Conservation (phyloP, 805 yeast species). For the Yarrowia sp. region DNA sequence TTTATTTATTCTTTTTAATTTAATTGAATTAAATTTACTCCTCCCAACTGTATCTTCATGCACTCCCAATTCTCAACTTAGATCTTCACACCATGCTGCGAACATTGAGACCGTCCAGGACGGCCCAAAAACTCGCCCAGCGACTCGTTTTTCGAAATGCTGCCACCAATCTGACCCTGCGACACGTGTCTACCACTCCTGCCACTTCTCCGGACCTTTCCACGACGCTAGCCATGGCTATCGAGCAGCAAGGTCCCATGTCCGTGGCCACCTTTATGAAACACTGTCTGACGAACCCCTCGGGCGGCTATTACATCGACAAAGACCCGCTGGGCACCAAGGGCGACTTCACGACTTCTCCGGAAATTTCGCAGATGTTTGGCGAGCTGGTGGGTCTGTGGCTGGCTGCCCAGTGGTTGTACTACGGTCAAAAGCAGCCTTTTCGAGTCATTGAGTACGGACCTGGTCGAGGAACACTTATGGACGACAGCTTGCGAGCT, state of each 20-base stretch:
- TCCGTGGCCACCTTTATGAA: conserved; percentile 72
- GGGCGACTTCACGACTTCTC: conserved; percentile 83
- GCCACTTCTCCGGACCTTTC: background rate
- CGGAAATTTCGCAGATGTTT: conserved; percentile 82
- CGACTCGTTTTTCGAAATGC: too few species aligned
- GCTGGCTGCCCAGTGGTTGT: conserved; percentile 51
- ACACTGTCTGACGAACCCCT: conserved; percentile 75
- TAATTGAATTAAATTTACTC: too few species aligned
- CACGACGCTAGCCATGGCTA: conserved; percentile 36
- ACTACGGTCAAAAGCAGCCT: conserved; percentile 50
- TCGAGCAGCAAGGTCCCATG: conserved; percentile 69
- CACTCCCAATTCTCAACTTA: too few species aligned
- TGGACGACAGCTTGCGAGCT: conserved; percentile 56
- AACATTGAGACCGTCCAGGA: background rate
- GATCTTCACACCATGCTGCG: too few species aligned
- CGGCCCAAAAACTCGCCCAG: too few species aligned
- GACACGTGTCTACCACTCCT: background rate
- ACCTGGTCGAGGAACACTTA: conserved; percentile 79
- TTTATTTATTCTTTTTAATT: too few species aligned
- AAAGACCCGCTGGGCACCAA: conserved; percentile 62
- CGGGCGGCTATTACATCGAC: conserved; percentile 74
- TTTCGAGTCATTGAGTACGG: conserved; percentile 71
- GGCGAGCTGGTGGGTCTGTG: conserved; percentile 83
- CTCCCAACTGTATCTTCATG: too few species aligned
- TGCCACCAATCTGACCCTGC: background rate